These are phyloP conservation scores for Forsythia viridissima DNA, from an alignment of 257 asterid species.

Conservation along the genomic window DNA sequence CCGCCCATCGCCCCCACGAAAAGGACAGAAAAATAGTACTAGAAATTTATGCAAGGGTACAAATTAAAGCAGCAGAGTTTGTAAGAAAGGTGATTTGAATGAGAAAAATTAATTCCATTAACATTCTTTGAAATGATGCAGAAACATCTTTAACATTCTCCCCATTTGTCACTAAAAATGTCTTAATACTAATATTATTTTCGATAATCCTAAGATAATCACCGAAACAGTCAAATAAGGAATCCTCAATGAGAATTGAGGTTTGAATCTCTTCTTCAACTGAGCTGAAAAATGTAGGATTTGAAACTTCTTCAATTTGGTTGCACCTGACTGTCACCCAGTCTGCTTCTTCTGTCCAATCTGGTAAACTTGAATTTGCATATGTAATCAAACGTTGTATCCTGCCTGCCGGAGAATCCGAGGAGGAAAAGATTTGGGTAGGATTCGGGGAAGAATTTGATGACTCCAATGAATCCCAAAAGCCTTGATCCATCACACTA, in stretches of 20 bases:
- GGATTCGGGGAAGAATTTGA: constrained; percentile 22
- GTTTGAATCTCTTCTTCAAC: constrained; percentile 31
- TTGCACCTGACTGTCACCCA: constrained; percentile 63
- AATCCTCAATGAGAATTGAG: constrained; percentile 29
- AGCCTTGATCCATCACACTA: constrained; percentile 60
- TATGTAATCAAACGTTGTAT: constrained; percentile 38
- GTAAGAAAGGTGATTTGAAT: constrained; percentile 10
- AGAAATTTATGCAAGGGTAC: neutral
- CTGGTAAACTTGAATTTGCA: constrained; percentile 19
- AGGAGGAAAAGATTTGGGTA: constrained; percentile 6
- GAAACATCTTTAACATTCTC: constrained; percentile 12
- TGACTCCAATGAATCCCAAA: constrained; percentile 70
- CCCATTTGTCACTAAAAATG: neutral
- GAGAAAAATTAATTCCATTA: constrained; percentile 26
- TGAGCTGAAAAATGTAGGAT: neutral
- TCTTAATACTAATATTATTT: neutral
- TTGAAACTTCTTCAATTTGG: constrained; percentile 38
- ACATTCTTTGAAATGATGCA: constrained; percentile 32
- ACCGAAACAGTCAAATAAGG: constrained; percentile 26
- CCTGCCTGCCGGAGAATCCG: constrained; percentile 44
- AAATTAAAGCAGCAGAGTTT: neutral
- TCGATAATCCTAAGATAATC: constrained; percentile 31
- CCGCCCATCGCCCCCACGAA: neutral
- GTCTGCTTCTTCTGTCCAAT: constrained; percentile 55
- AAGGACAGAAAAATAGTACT: neutral